Base-by-base conservation (phyloP, 2,329 filamentous ascomycete species). In the Colletotrichum sp. region DNA sequence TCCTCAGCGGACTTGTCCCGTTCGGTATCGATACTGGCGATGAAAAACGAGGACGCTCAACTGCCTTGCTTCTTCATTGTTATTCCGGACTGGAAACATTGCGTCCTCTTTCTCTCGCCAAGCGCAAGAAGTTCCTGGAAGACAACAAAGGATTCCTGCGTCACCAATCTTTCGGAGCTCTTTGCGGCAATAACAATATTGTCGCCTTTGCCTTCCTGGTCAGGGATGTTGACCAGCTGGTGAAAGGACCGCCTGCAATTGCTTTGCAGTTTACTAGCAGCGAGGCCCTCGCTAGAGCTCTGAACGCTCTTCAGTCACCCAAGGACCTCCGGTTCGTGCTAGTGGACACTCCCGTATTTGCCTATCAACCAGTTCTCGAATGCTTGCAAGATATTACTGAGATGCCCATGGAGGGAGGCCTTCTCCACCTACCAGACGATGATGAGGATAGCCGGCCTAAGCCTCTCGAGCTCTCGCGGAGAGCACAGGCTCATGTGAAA, bases 341-440 rank as follows among this genome's bases (percentile, higher is more conserved):
- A 4, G 89, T 95, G 0, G 89, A 94, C 57, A 93, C 93, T 0
- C 87, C 93, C 0, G 87, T 93, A 0, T 95, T 95, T 80, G 91
- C 93, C 0, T 94, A 92, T 71, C 92, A 94, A 70, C 94, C 94
- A 0, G 87, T 95, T 2, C 81, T 95, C 6, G 82, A 88, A 64
- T 87, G 90, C 2, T 84, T 95, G 2, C 89, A 94, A 80, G 82
- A 85, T 0, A 90, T 91, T 28, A 84, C 80, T 0, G 87, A 92
- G 3, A 70, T 94, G 0, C 90, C 93, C 0, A 83, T 95, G 0
- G 84, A 89, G 90, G 3, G 85, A 90, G 36, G 79, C 94, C 0
- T 82, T 94, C 6, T 76, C 8, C 16, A 18, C 38, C 38, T 43
- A 43, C 38, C 18, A 18, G 38, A 43, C 16, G 38, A 43, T 43